phyloP scores from a whole-genome alignment of 768 basidiomycete species.

The Cystofilobasidium macerans region DNA sequence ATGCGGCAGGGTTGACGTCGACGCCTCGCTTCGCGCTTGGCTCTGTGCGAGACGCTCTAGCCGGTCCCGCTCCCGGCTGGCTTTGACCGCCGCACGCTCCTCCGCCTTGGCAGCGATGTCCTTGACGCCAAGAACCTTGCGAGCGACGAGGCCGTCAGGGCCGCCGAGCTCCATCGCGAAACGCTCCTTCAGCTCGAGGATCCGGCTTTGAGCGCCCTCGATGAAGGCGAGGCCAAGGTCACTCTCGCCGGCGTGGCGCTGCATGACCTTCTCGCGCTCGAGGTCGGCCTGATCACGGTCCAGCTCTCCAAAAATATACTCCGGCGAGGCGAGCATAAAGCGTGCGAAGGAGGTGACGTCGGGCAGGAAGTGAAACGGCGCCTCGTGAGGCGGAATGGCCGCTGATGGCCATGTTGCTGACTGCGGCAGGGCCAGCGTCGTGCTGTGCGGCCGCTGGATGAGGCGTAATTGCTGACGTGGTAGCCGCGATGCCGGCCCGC shows the following conservation, averaged over 20 bases:
- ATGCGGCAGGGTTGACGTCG: background rate
- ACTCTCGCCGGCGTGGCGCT: slow-evolving; percentile 60
- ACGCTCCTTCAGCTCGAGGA: slow-evolving; percentile 68
- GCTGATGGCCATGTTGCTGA: slow-evolving; percentile 91
- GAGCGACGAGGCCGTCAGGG: slow-evolving; percentile 31
- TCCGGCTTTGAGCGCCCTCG: slow-evolving; percentile 61
- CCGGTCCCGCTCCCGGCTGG: background rate
- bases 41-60: background rate
- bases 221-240: slow-evolving; percentile 63
- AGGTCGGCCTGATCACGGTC: slow-evolving; percentile 62
- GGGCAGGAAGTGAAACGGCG: slow-evolving; percentile 91
- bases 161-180: slow-evolving; percentile 60
- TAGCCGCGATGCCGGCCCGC: background rate
- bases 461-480: slow-evolving; percentile 50
- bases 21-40: background rate
- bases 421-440: slow-evolving; percentile 84
- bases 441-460: slow-evolving; percentile 84
- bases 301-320: slow-evolving; percentile 66
- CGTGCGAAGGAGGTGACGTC: slow-evolving; percentile 77
- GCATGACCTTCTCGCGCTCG: slow-evolving; percentile 53
- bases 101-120: slow-evolving; percentile 7
- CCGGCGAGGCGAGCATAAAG: slow-evolving; percentile 92
- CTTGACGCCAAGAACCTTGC: slow-evolving; percentile 6
- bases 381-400: slow-evolving; percentile 76
- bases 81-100: background rate